Evolutionary conservation across 2,329 filamentous ascomycete species (phyloP), one percentile per base, ranked within the genome.

Genomic region (Sphaerulina populicola): DNA sequence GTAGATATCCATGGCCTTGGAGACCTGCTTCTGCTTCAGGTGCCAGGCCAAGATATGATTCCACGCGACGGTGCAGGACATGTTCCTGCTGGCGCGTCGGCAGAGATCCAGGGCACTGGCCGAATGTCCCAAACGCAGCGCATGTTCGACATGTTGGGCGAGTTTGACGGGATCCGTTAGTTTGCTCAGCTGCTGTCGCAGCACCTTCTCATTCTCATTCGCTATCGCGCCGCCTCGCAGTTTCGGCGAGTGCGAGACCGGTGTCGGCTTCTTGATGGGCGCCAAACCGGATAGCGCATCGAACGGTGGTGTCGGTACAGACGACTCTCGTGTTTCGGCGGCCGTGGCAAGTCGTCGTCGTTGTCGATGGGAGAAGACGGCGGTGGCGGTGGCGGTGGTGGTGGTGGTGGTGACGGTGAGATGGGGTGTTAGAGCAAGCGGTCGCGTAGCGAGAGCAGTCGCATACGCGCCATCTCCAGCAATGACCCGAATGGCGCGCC

Each of bases 21-120:
- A 75, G 31, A 88, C 68, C 46, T 76, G 76, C 38, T 79, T 74
- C 21, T 80, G 73, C 38, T 76, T 70, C 66, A 96, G 71, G 55
- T 80, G 74, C 67, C 88, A 81, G 51, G 83, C 78, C 51, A 98
- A 83, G 40, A 95, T 69, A 64, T 86, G 80, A 68, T 97, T 97
- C 90, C 91, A 98, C 52, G 85, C 82, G 52, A 94, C 89, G 3
- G 79, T 73, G 57, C 85, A 82, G 52, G 82, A 72, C 57, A 78
- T 74, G 0, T 74, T 68, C 58, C 77, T 80, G 66, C 82, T 88
- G n/a, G 85, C 84, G 59, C 77, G 73, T 52, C 85, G 81, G 35
- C 85, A 79, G 53, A 94, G 67, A 15, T 79, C 72, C 38, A 84
- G 68, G 23, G 89, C 88, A 62, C 88, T 81, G 2, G 82, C 78